These are phyloP conservation scores for Diplogelasinospora grovesii DNA, from an alignment of 495 filamentous ascomycete species.

Conservation along the genomic window DNA sequence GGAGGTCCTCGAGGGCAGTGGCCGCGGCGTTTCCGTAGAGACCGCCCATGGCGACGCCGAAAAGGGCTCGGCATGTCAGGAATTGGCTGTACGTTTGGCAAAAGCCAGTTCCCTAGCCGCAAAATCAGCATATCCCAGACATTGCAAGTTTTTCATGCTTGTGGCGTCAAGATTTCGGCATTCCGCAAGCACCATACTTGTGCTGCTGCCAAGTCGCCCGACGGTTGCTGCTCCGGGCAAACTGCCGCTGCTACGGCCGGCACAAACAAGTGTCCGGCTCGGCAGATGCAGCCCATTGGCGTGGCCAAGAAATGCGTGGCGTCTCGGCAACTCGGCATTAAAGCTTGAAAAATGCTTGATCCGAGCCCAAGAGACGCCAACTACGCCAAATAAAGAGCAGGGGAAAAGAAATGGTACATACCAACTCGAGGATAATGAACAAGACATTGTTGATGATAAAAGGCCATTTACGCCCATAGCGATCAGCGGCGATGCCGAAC, in stretches of 20 bases:
- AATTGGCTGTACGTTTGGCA: slow-evolving; percentile 71
- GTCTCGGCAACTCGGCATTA: too few species aligned
- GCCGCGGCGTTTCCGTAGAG: slow-evolving; percentile 84
- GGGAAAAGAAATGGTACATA: slow-evolving; percentile 17
- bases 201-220: too few species aligned
- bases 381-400: background rate
- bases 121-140: slow-evolving; percentile 15
- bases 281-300: too few species aligned
- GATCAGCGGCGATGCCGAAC: slow-evolving; percentile 76
- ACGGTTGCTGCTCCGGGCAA: too few species aligned
- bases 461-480: slow-evolving; percentile 84
- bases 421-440: slow-evolving; percentile 72
- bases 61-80: slow-evolving; percentile 73
- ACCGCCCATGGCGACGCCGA: slow-evolving; percentile 84
- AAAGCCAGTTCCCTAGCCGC: slow-evolving; percentile 62
- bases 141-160: too few species aligned
- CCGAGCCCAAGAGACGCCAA: too few species aligned
- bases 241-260: too few species aligned
- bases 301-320: too few species aligned
- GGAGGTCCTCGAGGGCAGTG: slow-evolving; percentile 80
- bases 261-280: too few species aligned
- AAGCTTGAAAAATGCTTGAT: too few species aligned
- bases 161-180: too few species aligned
- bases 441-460: slow-evolving; percentile 78
- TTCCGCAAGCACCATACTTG: too few species aligned